phyloP scores from a whole-genome alignment of 805 yeast species.

The Pichia thaimueangensis region DNA sequence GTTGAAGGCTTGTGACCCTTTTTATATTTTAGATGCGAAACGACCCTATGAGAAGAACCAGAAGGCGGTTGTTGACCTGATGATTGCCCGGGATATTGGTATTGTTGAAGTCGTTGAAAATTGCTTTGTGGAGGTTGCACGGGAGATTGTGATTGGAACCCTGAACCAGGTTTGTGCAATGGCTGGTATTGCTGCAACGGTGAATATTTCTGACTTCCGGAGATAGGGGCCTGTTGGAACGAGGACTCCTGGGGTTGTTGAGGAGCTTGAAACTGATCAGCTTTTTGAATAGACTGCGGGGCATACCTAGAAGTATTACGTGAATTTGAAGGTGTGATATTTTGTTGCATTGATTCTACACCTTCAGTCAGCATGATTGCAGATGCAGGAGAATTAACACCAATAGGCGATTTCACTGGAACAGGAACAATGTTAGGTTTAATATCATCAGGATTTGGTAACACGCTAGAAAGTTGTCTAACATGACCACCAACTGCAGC shows the following conservation, averaged over 20 bases:
- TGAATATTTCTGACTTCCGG: background rate
- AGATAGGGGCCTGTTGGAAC: constrained; percentile 1
- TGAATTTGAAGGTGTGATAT: background rate
- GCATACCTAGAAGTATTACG: constrained; percentile 1
- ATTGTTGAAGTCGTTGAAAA: background rate
- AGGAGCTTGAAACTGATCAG: background rate
- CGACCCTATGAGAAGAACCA: background rate
- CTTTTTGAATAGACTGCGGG: background rate
- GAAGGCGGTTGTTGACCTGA: background rate
- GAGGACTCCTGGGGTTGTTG: background rate
- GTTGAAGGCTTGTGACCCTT: constrained; percentile 7
- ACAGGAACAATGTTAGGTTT: constrained; percentile 27
- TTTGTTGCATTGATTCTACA: no score
- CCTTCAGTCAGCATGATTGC: no score
- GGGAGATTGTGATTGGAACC: background rate
- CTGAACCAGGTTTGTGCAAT: background rate
- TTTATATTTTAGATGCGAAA: background rate
- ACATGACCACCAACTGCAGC: constrained; percentile 28
- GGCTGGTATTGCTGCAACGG: background rate
- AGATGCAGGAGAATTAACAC: background rate
- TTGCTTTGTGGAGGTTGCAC: background rate
- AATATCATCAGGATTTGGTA: constrained; percentile 18
- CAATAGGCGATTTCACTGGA: constrained; percentile 21
- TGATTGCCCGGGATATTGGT: background rate
- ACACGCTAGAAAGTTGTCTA: constrained; percentile 19